Percentiles rank a stretch among this genome's conserved stretches.
Evolutionary conservation across 139 green algal species (phyloP).

Genomic region (Asterochloris erici): DNA sequence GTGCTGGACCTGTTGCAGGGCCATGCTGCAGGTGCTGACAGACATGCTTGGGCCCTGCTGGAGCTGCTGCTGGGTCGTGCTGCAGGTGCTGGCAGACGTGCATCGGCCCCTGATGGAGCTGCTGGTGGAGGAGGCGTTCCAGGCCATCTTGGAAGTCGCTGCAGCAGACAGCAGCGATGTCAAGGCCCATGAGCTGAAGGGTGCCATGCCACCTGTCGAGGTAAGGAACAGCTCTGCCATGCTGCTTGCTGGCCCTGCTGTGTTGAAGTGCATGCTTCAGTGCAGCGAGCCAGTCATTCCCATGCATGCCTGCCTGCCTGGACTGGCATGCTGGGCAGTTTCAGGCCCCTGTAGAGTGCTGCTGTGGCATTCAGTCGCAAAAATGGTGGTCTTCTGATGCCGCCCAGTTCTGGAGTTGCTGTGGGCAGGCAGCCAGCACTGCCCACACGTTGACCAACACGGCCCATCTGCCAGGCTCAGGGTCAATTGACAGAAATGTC

Average conservation of each 20-base stretch:
- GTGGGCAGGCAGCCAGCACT: neutral
- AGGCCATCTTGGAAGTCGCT: slow-evolving; percentile 2
- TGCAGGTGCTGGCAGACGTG: slow-evolving; percentile 30
- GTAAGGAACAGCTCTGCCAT: neutral
- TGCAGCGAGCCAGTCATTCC: too few relatives aligned
- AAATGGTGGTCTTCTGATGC: neutral
- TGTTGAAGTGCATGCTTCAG: too few relatives aligned
- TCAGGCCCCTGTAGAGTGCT: too few relatives aligned
- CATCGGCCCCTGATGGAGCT: slow-evolving; percentile 41
- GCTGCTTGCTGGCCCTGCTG: too few relatives aligned
- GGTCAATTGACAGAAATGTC: neutral
- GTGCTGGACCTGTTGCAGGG: too few relatives aligned
- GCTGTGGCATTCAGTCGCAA: neutral
- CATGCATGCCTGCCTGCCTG: too few relatives aligned
- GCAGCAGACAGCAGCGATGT: slow-evolving; percentile 27
- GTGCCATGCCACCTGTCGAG: slow-evolving; percentile 12
- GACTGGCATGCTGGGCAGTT: too few relatives aligned
- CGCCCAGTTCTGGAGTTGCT: neutral
- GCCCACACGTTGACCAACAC: neutral
- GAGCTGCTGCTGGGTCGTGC: neutral
- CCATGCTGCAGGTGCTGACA: neutral
- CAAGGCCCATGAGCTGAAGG: slow-evolving; percentile 19
- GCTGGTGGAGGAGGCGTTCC: slow-evolving; percentile 42
- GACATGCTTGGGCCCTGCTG: neutral
- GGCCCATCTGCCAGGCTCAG: neutral